Conservation (phyloP, 345 rosid species). For the Rhizophora mangle region DNA sequence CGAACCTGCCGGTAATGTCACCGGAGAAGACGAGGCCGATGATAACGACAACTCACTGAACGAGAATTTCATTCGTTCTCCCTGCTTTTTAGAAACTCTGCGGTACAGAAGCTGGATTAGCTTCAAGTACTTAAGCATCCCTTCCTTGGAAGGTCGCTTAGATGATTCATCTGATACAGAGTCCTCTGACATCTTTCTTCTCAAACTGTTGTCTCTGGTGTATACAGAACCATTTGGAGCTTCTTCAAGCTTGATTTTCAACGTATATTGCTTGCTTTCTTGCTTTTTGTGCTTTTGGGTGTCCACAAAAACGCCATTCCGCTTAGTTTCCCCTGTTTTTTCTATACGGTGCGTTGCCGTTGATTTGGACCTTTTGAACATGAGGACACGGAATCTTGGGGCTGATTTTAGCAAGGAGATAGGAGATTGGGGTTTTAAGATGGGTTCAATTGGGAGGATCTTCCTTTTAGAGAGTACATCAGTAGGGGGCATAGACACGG, state of each 20-base stretch:
- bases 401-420: conserved; percentile 56
- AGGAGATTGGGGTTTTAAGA: conserved; percentile 59
- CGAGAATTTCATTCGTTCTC: conserved; percentile 25
- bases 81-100: conserved; percentile 40
- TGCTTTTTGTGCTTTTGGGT: conserved; percentile 20
- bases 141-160: conserved; percentile 15
- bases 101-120: conserved; percentile 22
- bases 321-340: conserved; percentile 15
- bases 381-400: conserved; percentile 53
- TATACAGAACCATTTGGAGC: conserved; percentile 23
- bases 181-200: conserved; percentile 20
- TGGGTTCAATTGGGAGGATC: conserved; percentile 63
- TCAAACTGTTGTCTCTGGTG: conserved; percentile 34
- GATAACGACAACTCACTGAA: conserved; percentile 17
- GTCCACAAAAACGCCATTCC: conserved; percentile 10
- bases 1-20: conserved; percentile 11
- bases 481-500: conserved; percentile 31
- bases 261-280: conserved; percentile 32
- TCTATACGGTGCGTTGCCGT: conserved; percentile 23
- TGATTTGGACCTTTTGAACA: conserved; percentile 54
- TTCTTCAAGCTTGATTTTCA: conserved; percentile 46
- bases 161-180: conserved; percentile 19
- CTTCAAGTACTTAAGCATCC: conserved; percentile 28
- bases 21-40: conserved; percentile 51
- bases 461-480: conserved; percentile 54